Evolutionary conservation across 371 early-diverging fungal genomes (phyloP).

Genomic region (Mucor mucedo): DNA sequence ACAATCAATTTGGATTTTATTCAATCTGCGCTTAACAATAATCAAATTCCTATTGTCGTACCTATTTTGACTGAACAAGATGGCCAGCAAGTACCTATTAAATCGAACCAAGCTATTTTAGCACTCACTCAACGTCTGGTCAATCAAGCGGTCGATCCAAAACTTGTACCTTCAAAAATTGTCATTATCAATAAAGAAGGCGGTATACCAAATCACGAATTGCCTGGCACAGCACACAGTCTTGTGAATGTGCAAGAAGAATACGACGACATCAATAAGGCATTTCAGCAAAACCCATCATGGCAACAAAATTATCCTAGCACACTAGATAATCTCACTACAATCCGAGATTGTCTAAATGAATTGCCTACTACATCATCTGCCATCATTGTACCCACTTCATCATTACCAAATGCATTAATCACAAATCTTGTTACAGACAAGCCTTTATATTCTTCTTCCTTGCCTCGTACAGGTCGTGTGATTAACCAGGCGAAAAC

Average conservation of each 20-base stretch:
- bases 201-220: conserved; percentile 54
- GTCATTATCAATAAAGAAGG: conserved; percentile 57
- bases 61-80: conserved; percentile 37
- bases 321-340: conserved; percentile 29
- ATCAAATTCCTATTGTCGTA: conserved; percentile 51
- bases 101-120: conserved; percentile 37
- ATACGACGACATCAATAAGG: conserved; percentile 38
- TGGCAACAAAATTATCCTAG: conserved; percentile 34
- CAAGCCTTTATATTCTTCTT: conserved; percentile 57
- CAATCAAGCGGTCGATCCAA: conserved; percentile 24
- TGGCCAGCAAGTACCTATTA: conserved; percentile 35
- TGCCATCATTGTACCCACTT: conserved; percentile 49
- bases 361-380: conserved; percentile 48
- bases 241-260: conserved; percentile 55
- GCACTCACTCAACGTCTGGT: conserved; percentile 31
- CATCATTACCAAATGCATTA: conserved; percentile 48
- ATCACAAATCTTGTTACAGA: conserved; percentile 56
- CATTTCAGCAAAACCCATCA: conserved; percentile 26
- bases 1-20: conserved; percentile 46
- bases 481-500: conserved; percentile 52
- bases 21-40: conserved; percentile 41
- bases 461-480: conserved; percentile 40
- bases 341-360: conserved; percentile 42
- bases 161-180: conserved; percentile 38
- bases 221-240: conserved; percentile 54